Evolutionary conservation across 495 filamentous ascomycete genomes (phyloP).

Genomic region (Amphirosellinia nigrospora): DNA sequence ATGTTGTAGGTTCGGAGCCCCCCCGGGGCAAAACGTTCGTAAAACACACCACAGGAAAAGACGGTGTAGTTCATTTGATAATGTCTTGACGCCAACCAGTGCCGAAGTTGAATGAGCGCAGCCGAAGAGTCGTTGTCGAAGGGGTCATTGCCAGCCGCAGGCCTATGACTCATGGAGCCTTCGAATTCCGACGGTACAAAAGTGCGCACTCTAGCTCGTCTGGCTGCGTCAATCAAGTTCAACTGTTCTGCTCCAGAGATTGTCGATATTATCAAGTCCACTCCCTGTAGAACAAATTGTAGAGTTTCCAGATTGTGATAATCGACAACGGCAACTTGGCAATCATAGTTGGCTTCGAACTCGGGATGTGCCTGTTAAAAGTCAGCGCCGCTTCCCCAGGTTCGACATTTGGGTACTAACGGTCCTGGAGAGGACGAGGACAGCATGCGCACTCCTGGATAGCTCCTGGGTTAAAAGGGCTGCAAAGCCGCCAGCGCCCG

Average conservation of each 20-base stretch:
- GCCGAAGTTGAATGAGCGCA: constrained; percentile 62
- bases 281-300: constrained; percentile 65
- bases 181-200: constrained; percentile 82
- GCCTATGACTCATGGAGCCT: constrained; percentile 56
- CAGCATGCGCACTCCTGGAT: constrained; percentile 64
- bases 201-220: constrained; percentile 64
- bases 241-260: constrained; percentile 69
- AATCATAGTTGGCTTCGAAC: constrained; percentile 53
- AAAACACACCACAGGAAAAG: constrained; percentile 77
- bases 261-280: constrained; percentile 79
- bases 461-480: constrained; percentile 66
- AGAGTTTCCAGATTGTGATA: constrained; percentile 64
- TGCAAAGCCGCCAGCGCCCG: constrained; percentile 72
- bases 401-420: constrained; percentile 47
- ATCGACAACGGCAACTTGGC: constrained; percentile 68
- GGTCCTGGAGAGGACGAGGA: constrained; percentile 69
- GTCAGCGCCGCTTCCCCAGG: constrained; percentile 35
- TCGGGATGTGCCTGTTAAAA: constrained; percentile 46
- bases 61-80: constrained; percentile 66
- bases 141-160: constrained; percentile 60
- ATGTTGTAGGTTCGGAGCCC: constrained; percentile 64
- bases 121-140: constrained; percentile 53
- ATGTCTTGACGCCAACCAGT: constrained; percentile 48
- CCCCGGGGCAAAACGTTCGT: constrained; percentile 72
- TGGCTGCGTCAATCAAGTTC: constrained; percentile 74